phyloP scores from a whole-genome alignment of 2,329 filamentous ascomycete species.

The Davidsoniella eucalypti region DNA sequence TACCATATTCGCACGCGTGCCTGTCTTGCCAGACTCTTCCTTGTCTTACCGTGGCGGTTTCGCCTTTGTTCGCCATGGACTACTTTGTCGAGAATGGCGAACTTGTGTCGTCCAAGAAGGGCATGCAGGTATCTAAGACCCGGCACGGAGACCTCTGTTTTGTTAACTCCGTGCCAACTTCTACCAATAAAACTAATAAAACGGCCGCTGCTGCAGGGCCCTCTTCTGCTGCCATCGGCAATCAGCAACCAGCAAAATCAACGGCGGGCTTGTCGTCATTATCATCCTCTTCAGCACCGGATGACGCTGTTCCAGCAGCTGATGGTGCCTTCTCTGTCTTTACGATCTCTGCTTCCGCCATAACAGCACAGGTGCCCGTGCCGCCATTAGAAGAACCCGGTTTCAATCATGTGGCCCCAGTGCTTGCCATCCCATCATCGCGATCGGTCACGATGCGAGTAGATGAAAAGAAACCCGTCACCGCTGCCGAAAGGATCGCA shows the following conservation, averaged over 20 bases:
- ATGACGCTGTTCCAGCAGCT: neutral
- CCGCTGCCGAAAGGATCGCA: neutral
- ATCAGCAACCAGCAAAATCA: neutral
- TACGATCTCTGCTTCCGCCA: constrained; percentile 7
- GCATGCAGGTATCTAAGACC: constrained; percentile 25
- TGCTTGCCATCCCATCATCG: neutral
- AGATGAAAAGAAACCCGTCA: too few species aligned
- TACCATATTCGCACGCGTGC: too few species aligned
- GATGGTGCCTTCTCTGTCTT: constrained; percentile 10
- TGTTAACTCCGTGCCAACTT: constrained; percentile 20
- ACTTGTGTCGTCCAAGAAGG: constrained; percentile 23
- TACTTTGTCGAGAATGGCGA: constrained; percentile 23
- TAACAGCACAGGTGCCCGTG: constrained; percentile 6
- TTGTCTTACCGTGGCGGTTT: neutral
- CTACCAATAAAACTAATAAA: constrained; percentile 3
- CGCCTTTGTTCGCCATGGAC: constrained; percentile 21
- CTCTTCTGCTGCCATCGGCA: neutral
- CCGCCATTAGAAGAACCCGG: constrained; percentile 1
- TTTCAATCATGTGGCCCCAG: constrained; percentile 1
- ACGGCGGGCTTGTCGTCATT: neutral
- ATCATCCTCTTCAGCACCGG: neutral
- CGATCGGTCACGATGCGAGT: neutral
- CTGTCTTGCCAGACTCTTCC: neutral
- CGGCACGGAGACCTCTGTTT: constrained; percentile 25
- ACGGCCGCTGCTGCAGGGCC: neutral